Evolutionary conservation across 2,329 filamentous ascomycete species (phyloP).

Genomic region (Tolypocladium ophioglossoides): DNA sequence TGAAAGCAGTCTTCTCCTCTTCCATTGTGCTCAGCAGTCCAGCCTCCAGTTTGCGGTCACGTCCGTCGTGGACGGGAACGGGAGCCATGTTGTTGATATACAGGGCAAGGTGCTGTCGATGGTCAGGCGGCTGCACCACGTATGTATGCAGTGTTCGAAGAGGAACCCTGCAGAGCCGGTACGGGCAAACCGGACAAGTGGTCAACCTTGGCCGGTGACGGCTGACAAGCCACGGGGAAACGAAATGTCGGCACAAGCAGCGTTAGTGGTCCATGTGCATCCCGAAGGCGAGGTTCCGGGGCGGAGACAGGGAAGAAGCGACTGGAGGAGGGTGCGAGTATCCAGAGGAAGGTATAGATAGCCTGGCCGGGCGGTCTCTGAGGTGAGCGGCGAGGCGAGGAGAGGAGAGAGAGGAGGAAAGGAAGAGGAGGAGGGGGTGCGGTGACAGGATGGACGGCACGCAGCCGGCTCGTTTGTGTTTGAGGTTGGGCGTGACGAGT

Average conservation of each 20-base stretch:
- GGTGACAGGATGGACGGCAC: neutral
- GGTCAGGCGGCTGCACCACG: neutral
- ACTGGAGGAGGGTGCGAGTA: neutral
- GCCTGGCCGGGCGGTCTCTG: neutral
- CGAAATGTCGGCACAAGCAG: neutral
- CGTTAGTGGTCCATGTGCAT: neutral
- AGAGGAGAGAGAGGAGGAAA: neutral
- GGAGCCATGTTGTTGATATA: constrained; percentile 7
- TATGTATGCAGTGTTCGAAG: neutral
- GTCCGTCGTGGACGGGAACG: constrained; percentile 1
- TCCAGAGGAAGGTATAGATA: neutral
- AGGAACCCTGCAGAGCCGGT: neutral
- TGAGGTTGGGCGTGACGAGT: neutral
- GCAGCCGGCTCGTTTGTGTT: neutral
- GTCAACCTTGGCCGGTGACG: neutral
- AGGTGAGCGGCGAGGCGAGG: neutral
- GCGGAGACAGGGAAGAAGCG: neutral
- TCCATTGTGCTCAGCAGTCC: constrained; percentile 11
- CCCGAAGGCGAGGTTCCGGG: neutral
- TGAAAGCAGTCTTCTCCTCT: constrained; percentile 12
- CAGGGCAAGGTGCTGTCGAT: neutral
- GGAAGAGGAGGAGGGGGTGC: neutral
- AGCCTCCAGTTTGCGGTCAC: constrained; percentile 10
- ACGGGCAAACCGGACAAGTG: neutral
- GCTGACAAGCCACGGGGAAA: neutral